Evolutionary conservation across 768 basidiomycete genomes (phyloP).

Genomic region (Pleurotus eryngii): DNA sequence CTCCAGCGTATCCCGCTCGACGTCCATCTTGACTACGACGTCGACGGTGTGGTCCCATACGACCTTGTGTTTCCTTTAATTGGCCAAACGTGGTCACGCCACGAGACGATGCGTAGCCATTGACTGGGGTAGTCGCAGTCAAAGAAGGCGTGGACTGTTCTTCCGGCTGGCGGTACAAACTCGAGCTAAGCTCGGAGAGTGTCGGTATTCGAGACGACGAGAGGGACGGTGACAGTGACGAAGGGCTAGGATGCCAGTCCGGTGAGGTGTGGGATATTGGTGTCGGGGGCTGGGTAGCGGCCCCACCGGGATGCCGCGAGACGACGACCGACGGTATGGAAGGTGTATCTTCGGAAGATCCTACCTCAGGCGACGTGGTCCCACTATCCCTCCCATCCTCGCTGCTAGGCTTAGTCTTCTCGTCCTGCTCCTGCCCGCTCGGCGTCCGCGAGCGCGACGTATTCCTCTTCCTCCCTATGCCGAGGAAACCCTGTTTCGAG

Average conservation of each 20-base stretch:
- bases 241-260: not conserved
- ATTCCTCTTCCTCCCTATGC: conserved; percentile 17
- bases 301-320: conserved; percentile 8
- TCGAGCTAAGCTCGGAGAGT: conserved; percentile 6
- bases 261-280: not conserved
- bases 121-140: conserved; percentile 2
- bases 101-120: conserved; percentile 36
- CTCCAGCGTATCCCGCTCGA: conserved; percentile 49
- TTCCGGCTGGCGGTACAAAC: conserved; percentile 8
- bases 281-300: not conserved
- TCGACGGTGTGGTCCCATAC: conserved; percentile 58
- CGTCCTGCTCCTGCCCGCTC: conserved; percentile 22
- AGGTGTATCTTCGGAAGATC: conserved; percentile 4
- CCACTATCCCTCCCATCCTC: conserved; percentile 13
- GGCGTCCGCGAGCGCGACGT: conserved; percentile 4
- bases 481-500: conserved; percentile 37
- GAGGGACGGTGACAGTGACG: not conserved
- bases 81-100: conserved; percentile 60
- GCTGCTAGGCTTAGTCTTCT: conserved; percentile 14
- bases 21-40: conserved; percentile 54
- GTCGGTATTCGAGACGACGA: conserved; percentile 2
- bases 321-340: conserved; percentile 13
- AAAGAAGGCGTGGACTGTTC: conserved; percentile 12
- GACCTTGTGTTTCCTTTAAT: conserved; percentile 63
- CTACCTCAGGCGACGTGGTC: not conserved